phyloP scores from a whole-genome alignment of 192 early-diverging fungal genomes.

The Mortierella antarctica region DNA sequence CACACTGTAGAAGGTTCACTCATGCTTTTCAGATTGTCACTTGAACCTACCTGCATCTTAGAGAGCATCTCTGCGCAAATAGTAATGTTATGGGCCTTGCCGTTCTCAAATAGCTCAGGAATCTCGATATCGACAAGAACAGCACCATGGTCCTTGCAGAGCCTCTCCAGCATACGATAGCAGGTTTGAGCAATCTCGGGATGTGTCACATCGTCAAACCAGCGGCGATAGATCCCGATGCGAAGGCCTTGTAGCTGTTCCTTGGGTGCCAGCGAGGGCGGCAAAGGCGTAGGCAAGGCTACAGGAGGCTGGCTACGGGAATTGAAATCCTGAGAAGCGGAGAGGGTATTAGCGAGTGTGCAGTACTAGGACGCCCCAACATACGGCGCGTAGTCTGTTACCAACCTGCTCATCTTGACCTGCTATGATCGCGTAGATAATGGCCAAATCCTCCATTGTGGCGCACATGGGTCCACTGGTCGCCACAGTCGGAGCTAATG shows the following conservation, averaged over 20 bases:
- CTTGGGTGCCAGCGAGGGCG: neutral
- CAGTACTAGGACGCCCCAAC: too few relatives aligned
- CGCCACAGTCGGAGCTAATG: constrained; percentile 65
- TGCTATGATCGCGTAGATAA: constrained; percentile 72
- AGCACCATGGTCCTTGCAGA: constrained; percentile 64
- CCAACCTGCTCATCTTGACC: constrained; percentile 63
- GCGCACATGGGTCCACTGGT: constrained; percentile 77
- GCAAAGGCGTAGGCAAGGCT: constrained; percentile 30
- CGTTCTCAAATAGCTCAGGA: constrained; percentile 65
- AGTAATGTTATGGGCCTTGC: constrained; percentile 71
- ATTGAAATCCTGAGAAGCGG: constrained; percentile 52
- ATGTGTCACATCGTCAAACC: constrained; percentile 56
- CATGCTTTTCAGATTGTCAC: neutral
- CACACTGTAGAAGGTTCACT: too few relatives aligned
- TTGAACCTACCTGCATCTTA: constrained; percentile 7
- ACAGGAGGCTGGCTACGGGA: constrained; percentile 65
- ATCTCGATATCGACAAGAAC: constrained; percentile 69
- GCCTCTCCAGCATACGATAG: constrained; percentile 44
- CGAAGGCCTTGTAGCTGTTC: constrained; percentile 60
- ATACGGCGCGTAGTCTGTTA: neutral
- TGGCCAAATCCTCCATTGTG: constrained; percentile 72
- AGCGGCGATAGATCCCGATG: constrained; percentile 68
- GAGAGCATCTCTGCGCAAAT: constrained; percentile 72
- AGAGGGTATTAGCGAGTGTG: neutral
- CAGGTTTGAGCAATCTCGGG: constrained; percentile 37